Base-by-base conservation (phyloP, 75 land plant genomes). In the Sequoiadendron giganteum region DNA sequence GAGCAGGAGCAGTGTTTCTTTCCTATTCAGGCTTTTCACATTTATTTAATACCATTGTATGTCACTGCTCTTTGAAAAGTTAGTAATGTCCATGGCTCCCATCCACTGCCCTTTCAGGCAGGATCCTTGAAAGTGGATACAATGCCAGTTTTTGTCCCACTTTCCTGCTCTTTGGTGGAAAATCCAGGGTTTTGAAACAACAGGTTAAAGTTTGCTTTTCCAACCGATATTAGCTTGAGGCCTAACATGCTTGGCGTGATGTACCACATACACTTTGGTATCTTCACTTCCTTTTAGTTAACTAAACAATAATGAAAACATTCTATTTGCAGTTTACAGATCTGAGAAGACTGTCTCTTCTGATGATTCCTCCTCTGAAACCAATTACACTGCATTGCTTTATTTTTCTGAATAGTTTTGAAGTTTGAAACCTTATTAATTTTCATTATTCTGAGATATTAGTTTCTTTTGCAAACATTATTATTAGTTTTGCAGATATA, bases 1-100 rank as follows among this genome's bases (percentile, higher is more conserved):
- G 90, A 96, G n/a, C 76, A 81, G 86, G 13, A 25, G 81, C 7
- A 38, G n/a, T 28, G 52, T 10, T 25, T 32, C 83, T 87, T n/a
- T 32, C 38, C 34, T 75, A 34, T 34, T 34, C 77, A 75, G 77
- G 36, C 38, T 13, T 34, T 34, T 34, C 15, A 5, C 38, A 30
- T 34, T 11, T 75, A 34, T 7, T 75, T 3, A 34, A 34, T 5
- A 65, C 39, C 34, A 2, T 75, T 34, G 10, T 34, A 34, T 75
- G 77, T 34, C 11, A 13, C 77, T 75, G 14, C 15, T 75, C 34
- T 75, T 34, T 34, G 77, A 75, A 75, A 75, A 3, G 77, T 32
- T 75, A 10, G 38, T 16, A 65, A 65, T 9, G 8, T 32, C 38
- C 38, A 75, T 34, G 34, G 16, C n/a, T 72, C 34, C 16, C 14